Evolutionary conservation across 257 asterid genomes (phyloP), one percentile per base, ranked within the genome.

Genomic region (Jaltomata sinuosa): DNA sequence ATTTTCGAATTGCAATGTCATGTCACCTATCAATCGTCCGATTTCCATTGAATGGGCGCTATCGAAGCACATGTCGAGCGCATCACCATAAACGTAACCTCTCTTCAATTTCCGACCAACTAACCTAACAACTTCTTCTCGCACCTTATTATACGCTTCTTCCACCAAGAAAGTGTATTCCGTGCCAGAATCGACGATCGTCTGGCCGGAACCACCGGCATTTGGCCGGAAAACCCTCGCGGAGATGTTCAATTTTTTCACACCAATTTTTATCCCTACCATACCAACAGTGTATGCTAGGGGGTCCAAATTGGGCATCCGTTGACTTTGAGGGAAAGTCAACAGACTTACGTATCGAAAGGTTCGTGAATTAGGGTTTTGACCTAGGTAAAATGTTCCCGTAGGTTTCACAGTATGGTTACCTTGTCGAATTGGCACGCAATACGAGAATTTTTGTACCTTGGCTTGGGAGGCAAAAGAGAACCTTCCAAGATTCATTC

Each of bases 171-270:
- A 94, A 1, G 98, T 95, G 65, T 92, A 94, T 9, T 93, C 92
- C 0, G 99, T 95, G 76, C 97, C 99, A 31, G 99, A 95, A 16
- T 95, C 99, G 6, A 95, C 84, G 67, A 95, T 92, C 19, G 99
- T 94, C 84, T 95, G 99, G 1, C 99, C 98, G 1, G 99, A 92
- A 6, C 99, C 99, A 5, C 93, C 89, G 0, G 93, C 91, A 83
- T 94, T 94, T 0, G 98, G 97, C 6, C 90, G 88, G 88, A 95
- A 95, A 8, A 81, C 97, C 3, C 93, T 29, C 0, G 8, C 84
- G 5, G 96, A 11, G 3, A 95, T 91, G 84, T 88, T 83, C 53
- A 95, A 52, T 22, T 71, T 92, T 59, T 69, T 93, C 82, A 91
- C 89, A 11, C 94, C 95, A 18, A 95, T 86, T 85, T 80, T 86